Base-by-base conservation (phyloP, 2,329 filamentous ascomycete genomes). In the Hyphodiscus sp. region DNA sequence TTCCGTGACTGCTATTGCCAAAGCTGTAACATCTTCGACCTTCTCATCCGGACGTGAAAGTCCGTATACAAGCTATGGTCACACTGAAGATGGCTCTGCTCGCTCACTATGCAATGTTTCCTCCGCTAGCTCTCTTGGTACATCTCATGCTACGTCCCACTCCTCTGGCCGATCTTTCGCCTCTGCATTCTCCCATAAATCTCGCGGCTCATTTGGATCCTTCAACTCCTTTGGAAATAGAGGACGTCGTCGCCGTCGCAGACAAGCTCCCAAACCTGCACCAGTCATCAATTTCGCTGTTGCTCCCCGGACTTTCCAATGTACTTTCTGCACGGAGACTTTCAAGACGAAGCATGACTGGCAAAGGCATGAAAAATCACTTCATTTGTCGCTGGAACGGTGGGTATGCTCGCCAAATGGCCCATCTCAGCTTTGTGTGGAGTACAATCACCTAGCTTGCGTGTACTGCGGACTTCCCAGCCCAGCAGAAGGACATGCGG, bases 301-400 rank as follows among this genome's bases (percentile, higher is more conserved):
- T 65, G 63, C 60, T 71, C 42, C 52, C 73, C 29, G 76, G 73
- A 45, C 75, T 75, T 68, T 63, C 67, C 82, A 85, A 67, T 86
- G 82, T 67, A 86, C 82, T 57, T 86, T 86, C 73, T 86, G 82
- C 67, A 85, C 82, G 7, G 81, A 85, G 59, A 83, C 80, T 0
- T 86, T 85, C 68, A 74, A 81, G 59, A 85, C 82, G 2, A 86
- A 86, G 65, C 81, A 86, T 62, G 82, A 86, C 67, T 86, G 82
- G 82, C 81, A 85, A 62, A 74, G 85, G 54, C 85, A 89, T 65
- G 85, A 89, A 63, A 85, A 85, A 60, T 83, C 82, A 49, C 72
- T 83, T 58, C 85, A 80, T 66, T 69, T 80, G 61, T 88, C 80
- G 7, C 78, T 86, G 0, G 82, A 81, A 70, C 76, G 76, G 53